phyloP scores from a whole-genome alignment of 2,329 filamentous ascomycete species.

The Pseudogymnoascus sp. region DNA sequence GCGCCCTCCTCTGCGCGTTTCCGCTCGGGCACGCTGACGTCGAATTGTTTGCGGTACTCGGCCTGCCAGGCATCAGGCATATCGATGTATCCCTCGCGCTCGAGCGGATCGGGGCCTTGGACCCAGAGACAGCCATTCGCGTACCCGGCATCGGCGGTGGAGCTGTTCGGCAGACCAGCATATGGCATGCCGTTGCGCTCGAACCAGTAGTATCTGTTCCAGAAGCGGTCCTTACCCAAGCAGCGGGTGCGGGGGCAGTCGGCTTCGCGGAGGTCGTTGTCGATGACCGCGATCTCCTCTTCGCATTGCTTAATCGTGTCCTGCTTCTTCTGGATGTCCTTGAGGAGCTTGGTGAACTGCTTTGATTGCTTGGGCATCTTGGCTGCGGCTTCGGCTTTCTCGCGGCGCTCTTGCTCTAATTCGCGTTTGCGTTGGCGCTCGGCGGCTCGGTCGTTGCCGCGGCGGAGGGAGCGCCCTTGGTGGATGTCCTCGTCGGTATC shows the following conservation, averaged over 20 bases:
- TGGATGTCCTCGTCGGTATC: conserved; percentile 64
- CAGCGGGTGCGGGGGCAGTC: conserved; percentile 86
- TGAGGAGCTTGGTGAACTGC: conserved; percentile 78
- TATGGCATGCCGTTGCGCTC: conserved; percentile 98
- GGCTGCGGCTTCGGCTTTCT: conserved; percentile 49
- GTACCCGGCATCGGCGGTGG: conserved; percentile 78
- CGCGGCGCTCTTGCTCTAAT: conserved; percentile 58
- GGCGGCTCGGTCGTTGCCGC: conserved; percentile 59
- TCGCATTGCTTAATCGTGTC: conserved; percentile 73
- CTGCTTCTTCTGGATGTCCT: conserved; percentile 84
- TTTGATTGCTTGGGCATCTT: conserved; percentile 71
- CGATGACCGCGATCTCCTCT: conserved; percentile 73
- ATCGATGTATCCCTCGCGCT: conserved; percentile 80
- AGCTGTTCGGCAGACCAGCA: conserved; percentile 77
- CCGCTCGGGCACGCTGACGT: conserved; percentile 76
- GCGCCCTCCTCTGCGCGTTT: conserved; percentile 78
- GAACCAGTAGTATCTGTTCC: conserved; percentile 99
- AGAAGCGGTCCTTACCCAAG: conserved; percentile 90
- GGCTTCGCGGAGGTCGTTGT: conserved; percentile 88
- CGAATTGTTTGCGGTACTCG: conserved; percentile 68
- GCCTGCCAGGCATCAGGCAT: conserved; percentile 61
- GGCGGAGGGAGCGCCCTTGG: conserved; percentile 48
- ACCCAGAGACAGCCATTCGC: conserved; percentile 96
- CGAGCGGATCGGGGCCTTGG: conserved; percentile 85
- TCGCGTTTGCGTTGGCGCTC: conserved; percentile 73